Evolutionary conservation across 2,329 filamentous ascomycete species (phyloP), one percentile per base, ranked within the genome.

Genomic region (Alternaria sp.): DNA sequence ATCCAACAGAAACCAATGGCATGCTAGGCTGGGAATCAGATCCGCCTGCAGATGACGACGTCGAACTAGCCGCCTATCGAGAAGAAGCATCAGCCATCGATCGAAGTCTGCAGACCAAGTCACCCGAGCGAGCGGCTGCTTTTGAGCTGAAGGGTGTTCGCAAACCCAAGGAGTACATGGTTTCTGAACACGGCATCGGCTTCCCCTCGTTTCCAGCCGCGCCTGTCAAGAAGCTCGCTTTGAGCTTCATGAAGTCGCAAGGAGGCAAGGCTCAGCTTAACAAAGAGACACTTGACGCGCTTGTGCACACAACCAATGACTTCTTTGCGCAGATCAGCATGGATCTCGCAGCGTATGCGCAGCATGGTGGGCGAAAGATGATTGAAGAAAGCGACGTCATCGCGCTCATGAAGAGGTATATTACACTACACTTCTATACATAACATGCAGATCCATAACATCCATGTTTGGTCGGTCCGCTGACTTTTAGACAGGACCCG

Each of bases 241-340:
- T 89, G 34, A 89, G 86, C 1, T 92, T 93, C 71, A 86, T 90
- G 20, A 88, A 88, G 68, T 87, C 87, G 4, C 87, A 88, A 44
- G 88, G 89, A 20, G 85, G 85, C 67, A 92, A 90, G 68, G 82
- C 87, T 5, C 91, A 89, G 66, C 86, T 96, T 47, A 88, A 85
- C 58, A 88, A 90, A 46, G 91, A 95, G 52, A 89, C 91, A 2
- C 81, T 96, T 38, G 85, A 86, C 30, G 89, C 90, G 5, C 87
- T 97, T 54, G 88, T 90, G 71, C 89, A 93, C 74, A 92, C 93
- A 1, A 91, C 91, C 3, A 92, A 96, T 63, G 95, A 92, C 90
- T 97, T 93, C 78, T 96, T 97, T 75, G 92, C 96, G 79, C 93
- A 97, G 77, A 82, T 91, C 3, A 88, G 91, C 48, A 91, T 93